Base-by-base conservation (phyloP, 2,329 filamentous ascomycete species). In the Fusarium kyushuense region DNA sequence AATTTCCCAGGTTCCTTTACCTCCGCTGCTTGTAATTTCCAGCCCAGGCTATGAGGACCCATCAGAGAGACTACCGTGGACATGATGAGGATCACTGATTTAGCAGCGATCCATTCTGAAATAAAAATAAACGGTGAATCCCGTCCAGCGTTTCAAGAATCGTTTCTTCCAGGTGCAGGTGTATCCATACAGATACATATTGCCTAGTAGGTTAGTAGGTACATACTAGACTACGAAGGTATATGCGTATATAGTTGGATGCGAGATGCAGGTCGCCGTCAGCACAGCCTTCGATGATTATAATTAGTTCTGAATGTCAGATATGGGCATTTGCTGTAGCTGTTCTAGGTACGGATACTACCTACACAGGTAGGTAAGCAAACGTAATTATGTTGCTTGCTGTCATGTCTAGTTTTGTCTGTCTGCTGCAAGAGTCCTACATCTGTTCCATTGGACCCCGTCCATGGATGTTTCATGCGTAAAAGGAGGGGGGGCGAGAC, bases 91-190 rank as follows among this genome's bases (percentile, higher is more conserved):
- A 47, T 35, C 35, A 56, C 38, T 36, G 32, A 46, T 30, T 46
- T 55, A 36, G 35, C 54, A 58, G 61, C 43, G 65, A 56, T 60
- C 45, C 64, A 58, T 65, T 55, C 38, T 51, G 45, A 58, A 69
- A 63, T 66, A 58, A 69, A 66, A 67, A 69, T 53, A 63, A 69
- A 69, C 62, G 49, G 53, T 60, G 58, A 66, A 70, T 41, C 57
- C 42, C 41, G 47, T 48, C 54, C 42, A 51, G 47, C 48, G 66
- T 70, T 70, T 70, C 62, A 53, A 70, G 63, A 59, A 38, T 45
- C 54, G 54, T 58, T 57, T 63, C 43, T 36, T 48, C 49, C 49
- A 63, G 58, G 49, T 63, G 58, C 30, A 19, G 35, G 21, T 13
- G 35, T 38, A 14, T 38, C n/a, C n/a, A n/a, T 19, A 36, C n/a